These are phyloP conservation scores for Auriscalpium vulgare DNA, from an alignment of 768 basidiomycete genomes.

Conservation along the genomic window DNA sequence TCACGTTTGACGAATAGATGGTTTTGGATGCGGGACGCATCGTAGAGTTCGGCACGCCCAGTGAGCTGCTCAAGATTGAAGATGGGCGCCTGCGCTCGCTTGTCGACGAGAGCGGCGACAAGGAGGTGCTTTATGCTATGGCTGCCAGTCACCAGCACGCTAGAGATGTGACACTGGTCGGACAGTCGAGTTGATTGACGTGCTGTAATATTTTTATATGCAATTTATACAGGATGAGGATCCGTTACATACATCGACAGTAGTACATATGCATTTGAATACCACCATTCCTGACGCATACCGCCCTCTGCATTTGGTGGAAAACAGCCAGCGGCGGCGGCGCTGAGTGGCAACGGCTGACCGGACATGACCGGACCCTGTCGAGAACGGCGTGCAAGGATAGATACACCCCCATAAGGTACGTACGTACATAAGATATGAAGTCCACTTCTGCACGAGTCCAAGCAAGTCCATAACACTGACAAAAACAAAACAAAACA, in stretches of 20 bases:
- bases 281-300: too few relatives aligned
- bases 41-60: constrained; percentile 43
- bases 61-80: constrained; percentile 29
- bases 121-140: constrained; percentile 26
- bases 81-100: constrained; percentile 26
- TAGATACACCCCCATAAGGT: neutral
- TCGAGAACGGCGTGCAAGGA: neutral
- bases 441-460: neutral
- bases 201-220: too few relatives aligned
- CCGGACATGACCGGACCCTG: neutral
- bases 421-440: neutral
- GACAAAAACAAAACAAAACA: neutral
- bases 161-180: too few relatives aligned
- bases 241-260: too few relatives aligned
- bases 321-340: too few relatives aligned
- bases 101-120: constrained; percentile 34
- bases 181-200: too few relatives aligned
- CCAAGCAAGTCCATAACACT: neutral
- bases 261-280: too few relatives aligned
- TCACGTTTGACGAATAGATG: constrained; percentile 22
- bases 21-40: constrained; percentile 35
- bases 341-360: too few relatives aligned
- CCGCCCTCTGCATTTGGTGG: too few relatives aligned
- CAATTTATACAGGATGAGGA: too few relatives aligned
- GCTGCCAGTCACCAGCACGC: constrained; percentile 1